Evolutionary conservation across 169 alveolate genomes (phyloP), one percentile per base, ranked within the genome.

Genomic region (Cryptosporidium muris): DNA sequence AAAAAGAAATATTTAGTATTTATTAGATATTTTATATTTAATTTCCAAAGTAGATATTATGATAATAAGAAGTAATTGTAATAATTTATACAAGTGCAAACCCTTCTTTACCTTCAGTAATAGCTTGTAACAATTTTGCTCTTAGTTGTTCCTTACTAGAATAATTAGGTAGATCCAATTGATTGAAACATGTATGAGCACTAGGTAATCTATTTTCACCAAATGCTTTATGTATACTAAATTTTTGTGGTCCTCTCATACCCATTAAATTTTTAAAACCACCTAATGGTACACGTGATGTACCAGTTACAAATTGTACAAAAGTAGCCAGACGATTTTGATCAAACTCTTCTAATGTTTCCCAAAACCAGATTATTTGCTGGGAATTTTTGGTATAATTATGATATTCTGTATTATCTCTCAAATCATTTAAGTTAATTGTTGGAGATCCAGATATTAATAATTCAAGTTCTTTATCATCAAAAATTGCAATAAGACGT

Each of bases 111-210:
- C 98, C 98, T 85, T 97, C 99, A 89, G 92, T 91, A 58, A 97
- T 95, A 14, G 99, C 99, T 53, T 93, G 91, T 60, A 91, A 89
- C 48, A 96, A 88, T 82, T 97, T 95, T 67, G 95, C 96, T 49
- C 90, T 90, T 48, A 98, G 91, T 65, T 91, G 91, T 80, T 97
- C 98, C 88, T 96, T 96, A 63, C 95, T 89, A 8, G 98, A 94
- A 89, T 98, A 98, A 40, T 95, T 98, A 40, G 99, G 99, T 48
- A 98, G 91, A 82, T 98, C 99, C 38, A 98, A 93, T 92, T 98
- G 98, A 91, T 98, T 98, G 90, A 97, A 96, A 80, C 99, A 97
- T 11, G 99, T 98, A 89, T 98, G 99, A 3, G 99, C 99, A 7
- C 98, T 90, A 51, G 99, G 99, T 48, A 98, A 93, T 88, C 99